A percentile compares a stretch with the other conserved stretches of the same genome.
Conservation (phyloP, 495 filamentous ascomycete species). For the Penicillium silybi region DNA sequence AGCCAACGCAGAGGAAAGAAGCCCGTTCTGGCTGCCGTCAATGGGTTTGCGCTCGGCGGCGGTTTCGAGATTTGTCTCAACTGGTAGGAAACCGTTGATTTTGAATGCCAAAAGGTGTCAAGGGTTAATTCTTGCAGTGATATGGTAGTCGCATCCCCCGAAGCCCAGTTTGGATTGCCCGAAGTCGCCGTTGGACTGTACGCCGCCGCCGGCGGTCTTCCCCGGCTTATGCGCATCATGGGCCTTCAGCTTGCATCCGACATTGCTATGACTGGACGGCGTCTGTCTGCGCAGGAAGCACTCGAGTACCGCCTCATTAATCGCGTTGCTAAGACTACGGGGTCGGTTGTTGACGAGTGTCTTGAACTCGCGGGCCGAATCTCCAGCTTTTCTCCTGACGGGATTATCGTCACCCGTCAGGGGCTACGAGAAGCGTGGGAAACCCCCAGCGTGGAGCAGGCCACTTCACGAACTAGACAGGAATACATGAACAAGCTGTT, state of each 20-base stretch:
- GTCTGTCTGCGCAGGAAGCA: constrained; percentile 52
- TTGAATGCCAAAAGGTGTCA: no score
- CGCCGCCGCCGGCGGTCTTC: constrained; percentile 62
- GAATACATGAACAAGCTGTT: constrained; percentile 53
- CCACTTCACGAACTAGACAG: constrained; percentile 48
- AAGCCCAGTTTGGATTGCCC: constrained; percentile 56
- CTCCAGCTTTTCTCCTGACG: constrained; percentile 58
- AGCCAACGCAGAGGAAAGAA: constrained; percentile 31
- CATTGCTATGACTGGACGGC: constrained; percentile 59
- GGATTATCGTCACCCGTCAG: constrained; percentile 59
- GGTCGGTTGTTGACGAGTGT: constrained; percentile 33
- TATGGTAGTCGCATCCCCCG: constrained; percentile 54
- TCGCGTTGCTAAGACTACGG: constrained; percentile 50
- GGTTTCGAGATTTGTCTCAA: constrained; percentile 71
- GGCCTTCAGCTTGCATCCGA: constrained; percentile 64
- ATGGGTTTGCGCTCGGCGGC: constrained; percentile 65
- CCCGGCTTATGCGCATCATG: constrained; percentile 57
- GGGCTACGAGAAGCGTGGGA: constrained; percentile 67
- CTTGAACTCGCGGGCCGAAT: constrained; percentile 23
- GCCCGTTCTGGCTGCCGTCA: constrained; percentile 67
- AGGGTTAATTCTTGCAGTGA: constrained; percentile 41
- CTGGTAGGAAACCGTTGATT: constrained; percentile 28
- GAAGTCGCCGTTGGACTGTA: constrained; percentile 64
- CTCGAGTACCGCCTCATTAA: constrained; percentile 61
- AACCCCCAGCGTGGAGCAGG: constrained; percentile 56